Base-by-base conservation (phyloP, 371 early-diverging fungal species). In the Mortierella sp. region DNA sequence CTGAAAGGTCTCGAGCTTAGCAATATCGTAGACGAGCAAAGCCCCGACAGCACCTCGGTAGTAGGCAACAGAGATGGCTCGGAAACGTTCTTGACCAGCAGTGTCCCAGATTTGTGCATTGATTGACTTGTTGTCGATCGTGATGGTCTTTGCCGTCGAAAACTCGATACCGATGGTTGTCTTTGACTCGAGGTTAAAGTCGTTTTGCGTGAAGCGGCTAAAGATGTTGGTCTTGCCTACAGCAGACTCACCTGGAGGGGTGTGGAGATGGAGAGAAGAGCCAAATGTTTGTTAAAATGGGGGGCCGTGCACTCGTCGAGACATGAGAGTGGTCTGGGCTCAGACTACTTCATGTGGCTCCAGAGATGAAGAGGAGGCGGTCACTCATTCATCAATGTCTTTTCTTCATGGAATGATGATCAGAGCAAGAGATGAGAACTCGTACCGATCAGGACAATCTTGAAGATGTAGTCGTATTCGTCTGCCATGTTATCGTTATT, bases 21-120 rank as follows among this genome's bases (percentile, higher is more conserved):
- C 59, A 30, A 80, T 70, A 28, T 80, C 74, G 57, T 74, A 80
- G 23, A 80, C 74, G 26, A 80, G 82, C 25, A 92, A 50, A 46
- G 90, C 89, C 1, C 88, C 90, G 48, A 90, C 88, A 12, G 92
- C 91, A n/a, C 92, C 92, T 12, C 93, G 80, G 66, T 92, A 93
- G 75, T 93, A 93, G 59, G 91, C 86, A 6, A 89, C 82, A 9
- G 92, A 90, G 62, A 95, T 89, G 48, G 92, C 92, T 52, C 92
- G 85, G 70, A 93, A 94, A n/a, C 93, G 83, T 73, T 93, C 93
- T 66, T 92, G 91, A 0, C 92, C 93, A 37, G 88, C 88, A 61
- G 66, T 94, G 75, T 95, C 96, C 96, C 95, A 96, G 47, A 96
- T 89, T 73, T 95, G 95, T 28, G 93, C 88, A 74, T 92, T 93